These are phyloP conservation scores for Chrysosporium queenslandicum DNA, from an alignment of 2,329 filamentous ascomycete species.

Conservation along the genomic window DNA sequence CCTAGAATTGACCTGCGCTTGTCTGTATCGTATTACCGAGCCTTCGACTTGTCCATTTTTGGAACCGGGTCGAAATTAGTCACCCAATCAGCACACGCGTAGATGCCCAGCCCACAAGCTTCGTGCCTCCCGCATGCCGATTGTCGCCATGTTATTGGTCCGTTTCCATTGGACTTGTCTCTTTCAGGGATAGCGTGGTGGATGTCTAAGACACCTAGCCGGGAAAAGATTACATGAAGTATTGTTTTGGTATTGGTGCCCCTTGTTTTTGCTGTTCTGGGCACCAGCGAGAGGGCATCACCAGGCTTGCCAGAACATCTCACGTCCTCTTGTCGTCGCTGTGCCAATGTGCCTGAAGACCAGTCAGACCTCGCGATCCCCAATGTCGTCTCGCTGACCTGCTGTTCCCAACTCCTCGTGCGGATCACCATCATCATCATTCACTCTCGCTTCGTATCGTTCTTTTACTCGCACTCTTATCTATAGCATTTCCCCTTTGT, in stretches of 20 bases:
- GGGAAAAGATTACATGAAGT: constrained; percentile 1
- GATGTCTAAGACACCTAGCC: constrained; percentile 2
- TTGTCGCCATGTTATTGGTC: neutral
- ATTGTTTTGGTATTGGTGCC: constrained; percentile 1
- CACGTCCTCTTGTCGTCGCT: neutral
- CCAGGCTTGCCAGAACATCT: neutral
- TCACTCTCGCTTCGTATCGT: neutral
- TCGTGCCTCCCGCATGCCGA: neutral
- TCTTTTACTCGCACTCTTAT: neutral
- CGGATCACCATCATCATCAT: neutral
- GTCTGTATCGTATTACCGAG: neutral
- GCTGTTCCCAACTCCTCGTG: neutral
- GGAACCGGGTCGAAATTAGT: neutral
- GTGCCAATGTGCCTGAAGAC: neutral
- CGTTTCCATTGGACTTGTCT: neutral
- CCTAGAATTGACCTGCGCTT: neutral
- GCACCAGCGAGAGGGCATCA: neutral
- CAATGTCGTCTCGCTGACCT: neutral
- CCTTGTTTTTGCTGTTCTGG: constrained; percentile 6
- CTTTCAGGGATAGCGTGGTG: neutral
- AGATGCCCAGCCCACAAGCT: neutral
- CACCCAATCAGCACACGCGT: neutral
- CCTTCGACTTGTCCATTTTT: neutral
- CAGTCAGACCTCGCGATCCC: neutral
- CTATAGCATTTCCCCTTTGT: neutral